Evolutionary conservation across 306 rosid species (phyloP).

Genomic region (Rubus parviflorus): DNA sequence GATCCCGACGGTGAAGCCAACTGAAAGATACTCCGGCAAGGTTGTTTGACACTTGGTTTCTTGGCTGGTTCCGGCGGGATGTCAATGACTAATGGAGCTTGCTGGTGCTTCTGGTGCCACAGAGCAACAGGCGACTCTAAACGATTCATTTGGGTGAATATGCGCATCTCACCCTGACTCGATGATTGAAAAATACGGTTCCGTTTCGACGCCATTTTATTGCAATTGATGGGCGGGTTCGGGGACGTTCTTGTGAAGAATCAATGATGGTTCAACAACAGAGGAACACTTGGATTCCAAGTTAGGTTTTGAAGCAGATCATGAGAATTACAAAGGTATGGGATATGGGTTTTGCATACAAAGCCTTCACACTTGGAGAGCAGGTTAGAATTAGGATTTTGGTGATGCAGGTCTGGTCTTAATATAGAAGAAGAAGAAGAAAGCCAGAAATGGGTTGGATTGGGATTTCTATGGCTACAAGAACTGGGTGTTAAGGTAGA

Average conservation of each 20-base stretch:
- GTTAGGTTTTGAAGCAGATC: not conserved
- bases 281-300: not conserved
- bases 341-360: not conserved
- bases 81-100: not conserved
- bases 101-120: not conserved
- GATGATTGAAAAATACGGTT: not conserved
- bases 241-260: not conserved
- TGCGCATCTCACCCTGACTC: slow-evolving; percentile 15
- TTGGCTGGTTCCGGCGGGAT: not conserved
- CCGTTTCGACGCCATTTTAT: slow-evolving; percentile 11
- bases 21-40: not conserved
- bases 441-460: no score
- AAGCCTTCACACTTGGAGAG: not conserved
- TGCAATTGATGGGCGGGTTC: not conserved
- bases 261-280: not conserved
- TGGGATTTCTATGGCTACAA: no score
- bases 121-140: not conserved
- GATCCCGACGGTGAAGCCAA: not conserved
- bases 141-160: not conserved
- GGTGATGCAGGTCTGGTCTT: no score
- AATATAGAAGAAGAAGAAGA: no score
- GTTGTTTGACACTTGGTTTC: not conserved
- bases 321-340: not conserved
- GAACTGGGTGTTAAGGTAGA: no score
- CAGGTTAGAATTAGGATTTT: not conserved